Evolutionary conservation across 139 green algal genomes (phyloP), one percentile per base, ranked within the genome.

Genomic region (Chlamydomonas asymmetrica): DNA sequence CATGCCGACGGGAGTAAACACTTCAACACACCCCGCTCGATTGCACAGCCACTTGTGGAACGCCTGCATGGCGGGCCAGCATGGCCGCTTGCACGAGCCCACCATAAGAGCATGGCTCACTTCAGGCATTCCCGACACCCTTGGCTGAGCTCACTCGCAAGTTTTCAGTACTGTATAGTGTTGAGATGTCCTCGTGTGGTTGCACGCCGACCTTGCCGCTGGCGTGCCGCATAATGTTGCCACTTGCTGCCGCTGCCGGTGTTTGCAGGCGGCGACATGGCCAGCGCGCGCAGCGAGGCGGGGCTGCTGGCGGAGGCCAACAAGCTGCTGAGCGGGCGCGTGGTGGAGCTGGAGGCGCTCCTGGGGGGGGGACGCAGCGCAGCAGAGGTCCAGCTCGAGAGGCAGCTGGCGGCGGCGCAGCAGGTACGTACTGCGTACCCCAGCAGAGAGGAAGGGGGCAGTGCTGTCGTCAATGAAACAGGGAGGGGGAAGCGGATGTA

Each of bases 321-420:
- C 76, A 67, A 43, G 1, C 62, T 64, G 29, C 69, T 82, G 52
- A 56, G 49, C 27, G 50, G 43, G 45, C 62, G 76, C 29, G 39
- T 82, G 39, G 70, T 41, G 2, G 70, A 78, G 63, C 50, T 82
- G 63, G 63, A 82, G 76, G 41, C 32, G 57, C 62, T 66, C 52
- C 20, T 32, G 61, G 56, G 43, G 66, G 59, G 40, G 45, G 57
- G 35, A 40, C 50, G 50, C n/a, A 6, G 9, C 35, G 49, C 18
- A 29, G 54, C 32, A 4, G n/a, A 37, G 35, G 37, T 49, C 31
- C 60, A 59, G 5, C 40, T 60, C n/a, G 40, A 60, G 41, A 29
- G n/a, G 5, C 41, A 41, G 64, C 27, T 72, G 40, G 64, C 64
- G 7, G 64, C 59, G 64, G 62, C 62, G n/a, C n/a, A n/a, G n/a